Conservation (phyloP, 2,329 filamentous ascomycete genomes). For the Cladosporium sp. region DNA sequence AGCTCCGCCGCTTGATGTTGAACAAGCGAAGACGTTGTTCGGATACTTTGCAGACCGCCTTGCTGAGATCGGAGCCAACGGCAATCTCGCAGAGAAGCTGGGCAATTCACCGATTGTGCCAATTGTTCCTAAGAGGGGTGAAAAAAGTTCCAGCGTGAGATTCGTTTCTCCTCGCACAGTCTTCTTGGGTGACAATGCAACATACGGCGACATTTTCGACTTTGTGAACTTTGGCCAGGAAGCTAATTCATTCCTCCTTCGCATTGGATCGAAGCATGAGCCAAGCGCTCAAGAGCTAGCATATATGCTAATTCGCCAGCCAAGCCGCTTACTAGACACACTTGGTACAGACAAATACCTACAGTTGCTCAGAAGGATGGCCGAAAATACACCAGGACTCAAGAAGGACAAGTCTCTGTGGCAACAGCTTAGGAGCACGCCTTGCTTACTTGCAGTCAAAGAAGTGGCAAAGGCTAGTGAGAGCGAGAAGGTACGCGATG, state of each 20-base stretch:
- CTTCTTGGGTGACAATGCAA: conserved; percentile 69
- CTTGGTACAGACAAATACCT: conserved; percentile 86
- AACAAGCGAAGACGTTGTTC: conserved; percentile 69
- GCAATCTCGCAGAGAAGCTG: conserved; percentile 57
- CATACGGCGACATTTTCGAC: conserved; percentile 89
- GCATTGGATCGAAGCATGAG: conserved; percentile 85
- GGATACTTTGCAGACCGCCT: conserved; percentile 77
- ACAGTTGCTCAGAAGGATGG: conserved; percentile 72
- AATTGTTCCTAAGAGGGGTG: conserved; percentile 37
- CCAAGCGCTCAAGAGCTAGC: conserved; percentile 85
- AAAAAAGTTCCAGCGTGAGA: conserved; percentile 36
- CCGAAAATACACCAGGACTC: conserved; percentile 64
- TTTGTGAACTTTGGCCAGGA: conserved; percentile 90
- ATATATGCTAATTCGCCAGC: conserved; percentile 75
- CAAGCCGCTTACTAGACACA: conserved; percentile 72
- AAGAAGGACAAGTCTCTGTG: conserved; percentile 77
- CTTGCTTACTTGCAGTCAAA: conserved; percentile 78
- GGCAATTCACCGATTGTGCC: conserved; percentile 69
- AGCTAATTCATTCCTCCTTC: conserved; percentile 82
- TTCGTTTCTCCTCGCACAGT: conserved; percentile 67
- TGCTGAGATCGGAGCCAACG: conserved; percentile 60
- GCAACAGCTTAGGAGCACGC: conserved; percentile 67
- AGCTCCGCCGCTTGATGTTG: conserved; percentile 63
- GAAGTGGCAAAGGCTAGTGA: conserved; percentile 59
- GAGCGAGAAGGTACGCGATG: conserved; percentile 33